phyloP scores from a whole-genome alignment of 768 basidiomycete genomes.

The Suillus bovinus region DNA sequence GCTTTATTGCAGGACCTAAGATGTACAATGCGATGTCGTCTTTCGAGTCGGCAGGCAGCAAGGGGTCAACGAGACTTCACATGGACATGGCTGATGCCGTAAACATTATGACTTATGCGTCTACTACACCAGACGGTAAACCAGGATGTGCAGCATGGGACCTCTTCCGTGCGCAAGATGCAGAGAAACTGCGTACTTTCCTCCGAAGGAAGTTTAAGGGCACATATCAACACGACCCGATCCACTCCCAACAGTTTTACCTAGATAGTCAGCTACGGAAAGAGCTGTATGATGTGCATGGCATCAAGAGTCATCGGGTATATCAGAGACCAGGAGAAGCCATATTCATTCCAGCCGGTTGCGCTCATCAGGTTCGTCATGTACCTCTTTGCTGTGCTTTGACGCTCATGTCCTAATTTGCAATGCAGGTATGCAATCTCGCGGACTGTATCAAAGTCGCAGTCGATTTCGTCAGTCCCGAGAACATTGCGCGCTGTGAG shows the following conservation, averaged over 20 bases:
- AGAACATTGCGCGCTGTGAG: constrained; percentile 88
- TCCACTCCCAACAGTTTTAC: constrained; percentile 89
- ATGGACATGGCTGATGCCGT: constrained; percentile 96
- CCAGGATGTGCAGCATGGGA: constrained; percentile 92
- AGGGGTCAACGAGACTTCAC: constrained; percentile 86
- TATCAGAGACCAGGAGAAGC: constrained; percentile 93
- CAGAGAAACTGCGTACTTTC: constrained; percentile 75
- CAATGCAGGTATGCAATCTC: constrained; percentile 78
- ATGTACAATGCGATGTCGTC: constrained; percentile 93
- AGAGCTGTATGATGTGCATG: constrained; percentile 63
- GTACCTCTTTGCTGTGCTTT: constrained; percentile 4
- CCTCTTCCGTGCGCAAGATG: constrained; percentile 80
- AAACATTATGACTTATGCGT: constrained; percentile 85
- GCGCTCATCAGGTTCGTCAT: constrained; percentile 76
- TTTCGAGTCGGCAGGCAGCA: constrained; percentile 61
- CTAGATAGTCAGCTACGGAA: constrained; percentile 68
- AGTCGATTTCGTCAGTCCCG: constrained; percentile 91
- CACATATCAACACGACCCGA: constrained; percentile 71
- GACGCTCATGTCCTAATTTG: constrained; percentile 4
- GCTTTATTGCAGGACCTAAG: constrained; percentile 70
- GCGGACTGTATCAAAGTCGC: constrained; percentile 97
- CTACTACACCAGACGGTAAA: constrained; percentile 51
- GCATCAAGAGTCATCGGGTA: constrained; percentile 78
- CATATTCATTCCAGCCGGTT: constrained; percentile 94
- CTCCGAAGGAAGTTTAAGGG: constrained; percentile 63